phyloP scores from a whole-genome alignment of 2,329 filamentous ascomycete genomes.

The Coniochaeta pulveracea region DNA sequence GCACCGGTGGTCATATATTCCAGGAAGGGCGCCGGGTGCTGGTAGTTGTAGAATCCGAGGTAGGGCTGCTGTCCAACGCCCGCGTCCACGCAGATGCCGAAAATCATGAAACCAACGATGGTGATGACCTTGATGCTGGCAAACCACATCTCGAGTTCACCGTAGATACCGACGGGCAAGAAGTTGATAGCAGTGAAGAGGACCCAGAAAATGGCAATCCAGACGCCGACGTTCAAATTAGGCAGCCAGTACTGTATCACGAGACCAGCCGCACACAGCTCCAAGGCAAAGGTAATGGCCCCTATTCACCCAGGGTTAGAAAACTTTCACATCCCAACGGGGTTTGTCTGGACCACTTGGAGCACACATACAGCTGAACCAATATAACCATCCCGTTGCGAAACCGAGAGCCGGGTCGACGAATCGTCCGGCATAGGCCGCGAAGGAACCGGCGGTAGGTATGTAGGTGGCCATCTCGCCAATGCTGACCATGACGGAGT shows the following conservation, averaged over 20 bases:
- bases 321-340: neutral
- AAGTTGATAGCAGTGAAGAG: slow-evolving; percentile 60
- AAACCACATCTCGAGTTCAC: slow-evolving; percentile 71
- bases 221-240: slow-evolving; percentile 54
- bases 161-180: slow-evolving; percentile 60
- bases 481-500: slow-evolving; percentile 59
- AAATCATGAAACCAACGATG: slow-evolving; percentile 65
- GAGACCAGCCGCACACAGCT: slow-evolving; percentile 60
- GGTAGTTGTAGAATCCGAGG: slow-evolving; percentile 65
- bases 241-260: slow-evolving; percentile 67
- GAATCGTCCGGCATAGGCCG: slow-evolving; percentile 64
- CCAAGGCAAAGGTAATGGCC: slow-evolving; percentile 62
- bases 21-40: slow-evolving; percentile 49
- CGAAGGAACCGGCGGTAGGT: slow-evolving; percentile 67
- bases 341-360: no score
- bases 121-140: slow-evolving; percentile 68
- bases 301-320: slow-evolving; percentile 10
- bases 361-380: slow-evolving; percentile 50
- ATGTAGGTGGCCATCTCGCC: slow-evolving; percentile 70
- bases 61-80: slow-evolving; percentile 60
- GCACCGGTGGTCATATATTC: slow-evolving; percentile 42
- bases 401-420: slow-evolving; percentile 50
- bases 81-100: slow-evolving; percentile 63
- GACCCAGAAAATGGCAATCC: slow-evolving; percentile 63
- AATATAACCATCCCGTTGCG: slow-evolving; percentile 66